Evolutionary conservation across 2,329 filamentous ascomycete genomes (phyloP), one percentile per base, ranked within the genome.

Genomic region (Calonectria hawksworthii): DNA sequence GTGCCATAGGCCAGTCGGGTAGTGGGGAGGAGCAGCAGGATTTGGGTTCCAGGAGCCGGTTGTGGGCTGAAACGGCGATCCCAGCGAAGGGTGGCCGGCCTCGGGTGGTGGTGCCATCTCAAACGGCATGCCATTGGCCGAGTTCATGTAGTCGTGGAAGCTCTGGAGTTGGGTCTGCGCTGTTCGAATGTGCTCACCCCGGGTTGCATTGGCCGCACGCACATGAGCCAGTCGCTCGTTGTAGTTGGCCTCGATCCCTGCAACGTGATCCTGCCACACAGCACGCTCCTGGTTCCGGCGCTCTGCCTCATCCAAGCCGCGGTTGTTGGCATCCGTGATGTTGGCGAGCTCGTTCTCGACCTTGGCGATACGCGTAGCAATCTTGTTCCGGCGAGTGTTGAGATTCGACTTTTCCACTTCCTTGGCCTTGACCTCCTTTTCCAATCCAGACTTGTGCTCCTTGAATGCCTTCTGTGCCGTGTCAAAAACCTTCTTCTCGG

Each of bases 301-400:
- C 78, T 92, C 92, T 70, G 91, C 93, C 82, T 93, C 92, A 76
- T 92, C 90, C 26, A 93, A 87, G 1, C 92, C 92, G 64, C 92
- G 89, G 66, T 88, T 89, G 82, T 94, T 94, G 78, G 93, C 93
- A 78, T 93, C 92, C 30, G 90, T 89, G 79, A 96, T 92, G 79
- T 92, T 92, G 71, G 92, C 92, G 78, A 94, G 90, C 83, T 96
- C 94, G 77, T 91, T 92, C 77, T 94, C 92, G 30, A 95, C 91
- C 86, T 95, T 95, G 81, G 90, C 89, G 79, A 94, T 93, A 66
- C 94, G 92, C 32, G 91, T 89, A 70, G 92, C 91, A 52, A 95
- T 92, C 85, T 94, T 94, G 86, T 95, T 94, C 65, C 91, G 90
- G 83, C 94, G 94, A 72, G 92, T 91, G 80, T 93, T 90, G 36